Evolutionary conservation across 2,329 filamentous ascomycete genomes (phyloP).

Genomic region (Trichoderma breve): DNA sequence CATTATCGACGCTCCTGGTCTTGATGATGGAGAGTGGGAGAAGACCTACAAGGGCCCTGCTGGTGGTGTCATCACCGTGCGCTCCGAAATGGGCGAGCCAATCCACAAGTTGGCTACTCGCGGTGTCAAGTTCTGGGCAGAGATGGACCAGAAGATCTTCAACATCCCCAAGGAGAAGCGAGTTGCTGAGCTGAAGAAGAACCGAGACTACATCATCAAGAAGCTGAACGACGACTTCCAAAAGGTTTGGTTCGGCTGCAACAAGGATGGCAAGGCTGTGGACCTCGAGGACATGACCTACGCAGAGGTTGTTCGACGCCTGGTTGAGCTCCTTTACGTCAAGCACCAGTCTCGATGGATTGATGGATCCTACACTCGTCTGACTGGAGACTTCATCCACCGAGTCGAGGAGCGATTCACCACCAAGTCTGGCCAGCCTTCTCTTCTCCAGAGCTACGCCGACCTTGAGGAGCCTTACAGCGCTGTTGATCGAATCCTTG

Average conservation of each 20-base stretch:
- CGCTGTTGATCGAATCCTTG: constrained; percentile 74
- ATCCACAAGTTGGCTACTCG: constrained; percentile 98
- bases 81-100: constrained; percentile 98
- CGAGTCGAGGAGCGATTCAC: constrained; percentile 97
- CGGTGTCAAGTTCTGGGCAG: constrained; percentile 94
- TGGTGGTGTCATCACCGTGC: constrained; percentile 92
- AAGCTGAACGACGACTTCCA: constrained; percentile 96
- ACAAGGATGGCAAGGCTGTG: constrained; percentile 74
- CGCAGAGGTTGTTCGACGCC: constrained; percentile 77
- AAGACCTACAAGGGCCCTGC: constrained; percentile 88
- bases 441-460: constrained; percentile 83
- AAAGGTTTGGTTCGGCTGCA: constrained; percentile 93
- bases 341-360: constrained; percentile 92
- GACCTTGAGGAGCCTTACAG: constrained; percentile 82
- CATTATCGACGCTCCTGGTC: constrained; percentile 79
- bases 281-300: constrained; percentile 98
- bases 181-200: constrained; percentile 81
- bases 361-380: constrained; percentile 73
- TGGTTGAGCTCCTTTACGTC: constrained; percentile 89
- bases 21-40: constrained; percentile 84
- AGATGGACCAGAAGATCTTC: constrained; percentile 99
- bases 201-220: constrained; percentile 87
- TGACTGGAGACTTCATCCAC: constrained; percentile 94
- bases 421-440: constrained; percentile 65
- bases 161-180: constrained; percentile 93